Evolutionary conservation across 148 eudicot species (phyloP).

Genomic region (Silene uniflora): DNA sequence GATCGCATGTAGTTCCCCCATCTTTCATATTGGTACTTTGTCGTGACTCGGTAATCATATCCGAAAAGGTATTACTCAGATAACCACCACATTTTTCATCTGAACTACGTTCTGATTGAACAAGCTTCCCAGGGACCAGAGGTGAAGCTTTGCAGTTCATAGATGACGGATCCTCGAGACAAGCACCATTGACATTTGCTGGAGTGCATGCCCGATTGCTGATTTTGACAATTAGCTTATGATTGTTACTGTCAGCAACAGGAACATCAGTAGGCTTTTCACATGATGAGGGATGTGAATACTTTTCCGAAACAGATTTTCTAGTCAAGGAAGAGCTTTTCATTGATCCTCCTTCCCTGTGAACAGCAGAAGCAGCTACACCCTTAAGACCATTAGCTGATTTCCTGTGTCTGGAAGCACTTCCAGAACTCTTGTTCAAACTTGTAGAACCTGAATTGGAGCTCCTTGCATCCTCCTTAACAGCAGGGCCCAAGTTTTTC

Average conservation of each 20-base stretch:
- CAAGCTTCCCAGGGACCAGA: conserved; percentile 43
- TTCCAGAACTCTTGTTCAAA: conserved; percentile 39
- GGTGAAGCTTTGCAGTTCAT: conserved; percentile 55
- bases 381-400: conserved; percentile 43
- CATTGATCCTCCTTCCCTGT: conserved; percentile 32
- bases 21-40: conserved; percentile 34
- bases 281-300: conserved; percentile 16
- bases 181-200: conserved; percentile 36
- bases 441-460: conserved; percentile 48
- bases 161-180: conserved; percentile 43
- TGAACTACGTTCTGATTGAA: conserved; percentile 33
- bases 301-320: conserved; percentile 42
- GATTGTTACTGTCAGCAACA: conserved; percentile 45
- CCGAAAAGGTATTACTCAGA: conserved; percentile 20
- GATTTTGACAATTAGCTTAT: conserved; percentile 69
- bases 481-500: conserved; percentile 34
- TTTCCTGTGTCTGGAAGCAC: conserved; percentile 53
- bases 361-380: conserved; percentile 34
- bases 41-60: conserved; percentile 36
- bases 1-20: conserved; percentile 23
- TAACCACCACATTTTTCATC: conserved; percentile 4
- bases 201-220: conserved; percentile 64
- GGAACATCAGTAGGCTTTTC: conserved; percentile 34
- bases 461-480: conserved; percentile 59
- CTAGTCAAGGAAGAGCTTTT: conserved; percentile 31